Base-by-base conservation (phyloP, 2,329 filamentous ascomycete species). In the Talaromyces amestolkiae region DNA sequence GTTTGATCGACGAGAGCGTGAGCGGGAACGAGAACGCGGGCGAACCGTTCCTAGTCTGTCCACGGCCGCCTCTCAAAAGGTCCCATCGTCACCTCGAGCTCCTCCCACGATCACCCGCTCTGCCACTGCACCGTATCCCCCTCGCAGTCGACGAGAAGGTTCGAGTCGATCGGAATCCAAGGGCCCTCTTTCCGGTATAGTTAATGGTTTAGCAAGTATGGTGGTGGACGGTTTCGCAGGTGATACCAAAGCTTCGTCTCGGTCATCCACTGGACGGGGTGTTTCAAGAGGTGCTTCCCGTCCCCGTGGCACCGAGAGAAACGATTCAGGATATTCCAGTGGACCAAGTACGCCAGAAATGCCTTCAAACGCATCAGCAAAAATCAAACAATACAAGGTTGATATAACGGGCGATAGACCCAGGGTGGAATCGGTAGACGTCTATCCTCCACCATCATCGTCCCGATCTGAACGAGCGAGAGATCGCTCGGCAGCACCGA, bases 131-230 rank as follows among this genome's bases (percentile, higher is more conserved):
- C 69, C 72, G 31, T 71, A 74, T 64, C 68, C 70, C 27, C 68
- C 70, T 35, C 73, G 72, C 17, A 61, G 73, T 11, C 75, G 74
- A 59, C 70, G 72, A n/a, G 71, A 77, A 65, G 64, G 65, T 31
- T 72, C 75, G 31, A 65, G 66, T 60, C 19, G 91, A 91, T 51
- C 91, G 79, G 66, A 68, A 35, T 65, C 66, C 27, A 68, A 66
- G 3, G 61, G 65, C 13, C 24, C 53, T 27, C 49, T 66, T 49
- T 31, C 63, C 7, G 58, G 19, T 11, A 19, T 67, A 19, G 31
- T 66, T 49, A 35, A 53, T n/a, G 53, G 17, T 4, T 24, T 67
- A 37, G 31, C 47, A 15, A 63, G 33, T 37, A 65, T 61, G 62
- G 62, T 65, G 31, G 62, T 65, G 19, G 10, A 58, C 19, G 39